Evolutionary conservation across 257 asterid genomes (phyloP).

Genomic region (Nemophila menziesii): DNA sequence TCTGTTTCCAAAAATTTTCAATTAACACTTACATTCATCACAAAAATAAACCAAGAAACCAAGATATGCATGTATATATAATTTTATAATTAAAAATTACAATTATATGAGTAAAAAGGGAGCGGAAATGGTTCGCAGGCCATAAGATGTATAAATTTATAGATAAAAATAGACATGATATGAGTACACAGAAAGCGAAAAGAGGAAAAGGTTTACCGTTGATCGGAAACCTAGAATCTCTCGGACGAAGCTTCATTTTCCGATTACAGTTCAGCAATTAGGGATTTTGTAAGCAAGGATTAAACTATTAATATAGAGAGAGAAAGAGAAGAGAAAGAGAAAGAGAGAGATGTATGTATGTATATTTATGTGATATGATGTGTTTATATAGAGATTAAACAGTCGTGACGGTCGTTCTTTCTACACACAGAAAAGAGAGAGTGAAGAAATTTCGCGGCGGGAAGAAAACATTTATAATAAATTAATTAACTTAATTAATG

Average conservation of each 20-base stretch:
- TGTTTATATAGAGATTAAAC: neutral
- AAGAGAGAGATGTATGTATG: neutral
- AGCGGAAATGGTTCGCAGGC: neutral
- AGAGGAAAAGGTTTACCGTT: slow-evolving; percentile 7
- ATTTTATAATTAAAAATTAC: too few relatives aligned
- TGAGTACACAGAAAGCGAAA: neutral
- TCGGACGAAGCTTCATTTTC: slow-evolving; percentile 15
- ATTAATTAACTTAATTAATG: too few relatives aligned
- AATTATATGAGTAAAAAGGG: neutral
- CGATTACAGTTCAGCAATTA: neutral
- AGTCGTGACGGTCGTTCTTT: neutral
- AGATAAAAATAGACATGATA: neutral
- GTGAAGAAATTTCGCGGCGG: slow-evolving; percentile 10
- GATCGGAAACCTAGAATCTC: slow-evolving; percentile 6
- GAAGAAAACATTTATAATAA: neutral
- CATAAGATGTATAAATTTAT: neutral
- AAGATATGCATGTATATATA: neutral
- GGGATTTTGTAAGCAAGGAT: slow-evolving; percentile 6
- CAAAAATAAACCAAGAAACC: neutral
- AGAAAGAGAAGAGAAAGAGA: neutral
- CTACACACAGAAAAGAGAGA: neutral
- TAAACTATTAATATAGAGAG: neutral
- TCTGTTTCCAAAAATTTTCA: slow-evolving; percentile 5
- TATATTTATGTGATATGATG: neutral
- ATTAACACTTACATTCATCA: neutral